Evolutionary conservation across 345 rosid genomes (phyloP).

Genomic region (Anacardium occidentale): DNA sequence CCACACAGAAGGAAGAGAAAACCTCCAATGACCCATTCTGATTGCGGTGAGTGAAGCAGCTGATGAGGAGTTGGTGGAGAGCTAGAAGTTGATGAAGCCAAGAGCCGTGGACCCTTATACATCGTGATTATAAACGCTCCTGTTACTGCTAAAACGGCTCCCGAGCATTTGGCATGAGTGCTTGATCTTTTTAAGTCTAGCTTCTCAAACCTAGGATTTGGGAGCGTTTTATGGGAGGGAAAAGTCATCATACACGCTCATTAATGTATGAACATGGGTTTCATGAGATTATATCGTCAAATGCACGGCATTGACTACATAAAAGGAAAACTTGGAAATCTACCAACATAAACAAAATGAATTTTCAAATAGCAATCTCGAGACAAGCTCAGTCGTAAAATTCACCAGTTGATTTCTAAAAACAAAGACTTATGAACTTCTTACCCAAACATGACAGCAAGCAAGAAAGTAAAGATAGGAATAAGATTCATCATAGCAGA

Average conservation of each 20-base stretch:
- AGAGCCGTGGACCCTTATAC: constrained; percentile 35
- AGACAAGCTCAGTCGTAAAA: not conserved
- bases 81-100: constrained; percentile 10
- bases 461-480: constrained; percentile 41
- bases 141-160: constrained; percentile 34
- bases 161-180: constrained; percentile 39
- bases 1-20: constrained; percentile 14
- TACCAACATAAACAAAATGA: not conserved
- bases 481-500: constrained; percentile 36
- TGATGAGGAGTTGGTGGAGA: constrained; percentile 9
- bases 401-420: not conserved
- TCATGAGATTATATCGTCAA: too few species aligned
- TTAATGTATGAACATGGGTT: not conserved
- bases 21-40: constrained; percentile 36
- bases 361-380: not conserved
- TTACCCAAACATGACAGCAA: constrained; percentile 37
- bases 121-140: constrained; percentile 47
- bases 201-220: constrained; percentile 35
- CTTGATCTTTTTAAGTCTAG: constrained; percentile 34
- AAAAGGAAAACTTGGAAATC: not conserved
- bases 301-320: too few species aligned
- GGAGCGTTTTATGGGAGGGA: not conserved
- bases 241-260: not conserved
- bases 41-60: not conserved
- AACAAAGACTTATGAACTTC: not conserved